A percentile compares a stretch with the other conserved stretches of the same genome.
Evolutionary conservation across 2,329 filamentous ascomycete species (phyloP).

Genomic region (Alternaria dauci): DNA sequence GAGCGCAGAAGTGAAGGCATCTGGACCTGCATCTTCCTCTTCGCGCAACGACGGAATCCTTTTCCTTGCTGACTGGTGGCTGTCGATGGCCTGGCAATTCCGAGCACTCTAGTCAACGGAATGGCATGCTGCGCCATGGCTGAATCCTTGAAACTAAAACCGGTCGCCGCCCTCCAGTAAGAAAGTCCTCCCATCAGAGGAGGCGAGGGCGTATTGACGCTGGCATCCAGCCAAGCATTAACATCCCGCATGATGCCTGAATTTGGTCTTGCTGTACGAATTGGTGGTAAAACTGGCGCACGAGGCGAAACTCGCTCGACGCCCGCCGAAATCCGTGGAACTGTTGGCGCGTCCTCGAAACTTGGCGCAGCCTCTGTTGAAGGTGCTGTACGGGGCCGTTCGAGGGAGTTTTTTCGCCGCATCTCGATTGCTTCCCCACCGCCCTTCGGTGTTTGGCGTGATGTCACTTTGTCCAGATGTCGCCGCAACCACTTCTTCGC

Average conservation of each 20-base stretch:
- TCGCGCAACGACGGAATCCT: conserved; percentile 37
- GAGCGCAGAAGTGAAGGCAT: conserved; percentile 39
- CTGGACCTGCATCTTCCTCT: conserved; percentile 40
- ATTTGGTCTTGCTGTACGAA: conserved; percentile 35
- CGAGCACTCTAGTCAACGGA: conserved; percentile 30
- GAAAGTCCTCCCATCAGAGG: conserved; percentile 45
- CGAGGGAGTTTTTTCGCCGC: conserved; percentile 15
- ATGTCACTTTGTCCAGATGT: conserved; percentile 31
- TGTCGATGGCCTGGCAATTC: conserved; percentile 20
- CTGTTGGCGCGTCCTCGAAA: not conserved
- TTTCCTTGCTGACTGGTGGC: conserved; percentile 33
- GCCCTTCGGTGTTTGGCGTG: conserved; percentile 21
- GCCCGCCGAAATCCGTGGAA: conserved; percentile 16
- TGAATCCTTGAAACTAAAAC: conserved; percentile 10
- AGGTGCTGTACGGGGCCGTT: conserved; percentile 41
- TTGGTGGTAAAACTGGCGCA: conserved; percentile 26
- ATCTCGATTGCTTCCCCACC: conserved; percentile 4
- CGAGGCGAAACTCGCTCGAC: conserved; percentile 17
- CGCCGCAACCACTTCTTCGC: conserved; percentile 40
- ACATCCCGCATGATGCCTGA: conserved; percentile 39
- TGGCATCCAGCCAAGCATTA: conserved; percentile 46
- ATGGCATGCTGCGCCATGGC: conserved; percentile 39
- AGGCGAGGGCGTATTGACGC: conserved; percentile 33
- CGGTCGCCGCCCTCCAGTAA: conserved; percentile 42
- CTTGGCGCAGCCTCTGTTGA: conserved; percentile 12